Percentiles rank a stretch among this genome's conserved stretches.
These are phyloP conservation scores for Aspergillus neotritici DNA, from an alignment of 2,329 filamentous ascomycete species.

Conservation along the genomic window DNA sequence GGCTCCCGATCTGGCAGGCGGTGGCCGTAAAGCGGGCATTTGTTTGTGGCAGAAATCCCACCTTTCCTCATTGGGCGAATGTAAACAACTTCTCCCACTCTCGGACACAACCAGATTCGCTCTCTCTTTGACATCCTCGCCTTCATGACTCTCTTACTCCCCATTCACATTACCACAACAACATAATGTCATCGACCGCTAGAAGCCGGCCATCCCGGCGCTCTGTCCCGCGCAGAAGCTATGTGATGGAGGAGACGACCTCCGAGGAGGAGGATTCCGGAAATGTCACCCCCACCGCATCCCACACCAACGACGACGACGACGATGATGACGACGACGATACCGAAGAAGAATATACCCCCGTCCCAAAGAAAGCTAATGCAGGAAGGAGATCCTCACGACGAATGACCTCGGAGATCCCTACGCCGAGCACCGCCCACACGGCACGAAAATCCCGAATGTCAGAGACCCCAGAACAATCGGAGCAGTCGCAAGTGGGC, in stretches of 20 bases:
- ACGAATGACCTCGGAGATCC: conserved; percentile 46
- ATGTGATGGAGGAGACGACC: conserved; percentile 67
- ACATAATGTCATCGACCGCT: conserved; percentile 36
- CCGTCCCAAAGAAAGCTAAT: conserved; percentile 58
- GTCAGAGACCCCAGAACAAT: conserved; percentile 45
- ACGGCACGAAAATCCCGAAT: conserved; percentile 35
- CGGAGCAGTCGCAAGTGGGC: conserved; percentile 55
- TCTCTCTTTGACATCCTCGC: conserved; percentile 6
- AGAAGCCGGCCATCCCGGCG: conserved; percentile 55
- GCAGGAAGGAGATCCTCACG: conserved; percentile 52
- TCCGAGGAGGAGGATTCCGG: conserved; percentile 67
- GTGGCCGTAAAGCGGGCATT: neutral
- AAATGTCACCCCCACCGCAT: conserved; percentile 40
- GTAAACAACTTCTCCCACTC: conserved; percentile 34
- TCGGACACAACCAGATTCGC: neutral
- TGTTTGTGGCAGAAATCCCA: conserved; percentile 31
- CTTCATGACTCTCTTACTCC: conserved; percentile 24
- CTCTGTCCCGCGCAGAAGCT: conserved; percentile 60
- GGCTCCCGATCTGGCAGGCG: too few species aligned
- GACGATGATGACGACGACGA: conserved; percentile 66
- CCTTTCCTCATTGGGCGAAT: conserved; percentile 31
- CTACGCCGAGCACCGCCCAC: conserved; percentile 39
- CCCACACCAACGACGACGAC: conserved; percentile 47
- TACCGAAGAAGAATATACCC: conserved; percentile 73
- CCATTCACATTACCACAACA: conserved; percentile 9